Conservation (phyloP, 202 grass and related monocot species). For the Carex arenaria region DNA sequence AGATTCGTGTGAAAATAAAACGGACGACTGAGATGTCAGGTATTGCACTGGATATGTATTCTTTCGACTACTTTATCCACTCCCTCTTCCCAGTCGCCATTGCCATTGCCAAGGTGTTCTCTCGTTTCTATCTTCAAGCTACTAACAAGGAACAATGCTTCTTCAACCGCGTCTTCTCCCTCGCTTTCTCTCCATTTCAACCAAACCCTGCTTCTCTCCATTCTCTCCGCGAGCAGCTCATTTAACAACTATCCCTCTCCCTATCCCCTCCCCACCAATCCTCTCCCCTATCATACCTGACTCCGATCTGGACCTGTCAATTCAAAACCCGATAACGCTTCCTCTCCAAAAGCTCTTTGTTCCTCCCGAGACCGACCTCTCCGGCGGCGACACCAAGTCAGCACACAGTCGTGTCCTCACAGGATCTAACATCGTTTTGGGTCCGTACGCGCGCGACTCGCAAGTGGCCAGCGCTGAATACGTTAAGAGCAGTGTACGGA, state of each 20-base stretch:
- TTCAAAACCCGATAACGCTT: slow-evolving; percentile 28
- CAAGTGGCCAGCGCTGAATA: slow-evolving; percentile 72
- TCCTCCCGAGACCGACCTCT: slow-evolving; percentile 52
- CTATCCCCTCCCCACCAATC: slow-evolving; percentile 19
- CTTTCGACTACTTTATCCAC: neutral
- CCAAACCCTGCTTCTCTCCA: neutral
- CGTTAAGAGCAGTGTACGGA: slow-evolving; percentile 78
- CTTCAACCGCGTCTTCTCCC: slow-evolving; percentile 54
- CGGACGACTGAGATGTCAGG: too few species aligned
- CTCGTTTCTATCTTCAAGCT: neutral
- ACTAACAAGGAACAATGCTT: slow-evolving; percentile 48
- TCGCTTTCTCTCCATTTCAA: slow-evolving; percentile 34
- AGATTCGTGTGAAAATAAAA: too few species aligned
- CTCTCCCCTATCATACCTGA: slow-evolving; percentile 34
- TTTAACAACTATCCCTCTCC: neutral
- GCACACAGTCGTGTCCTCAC: slow-evolving; percentile 36
- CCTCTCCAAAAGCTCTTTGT: slow-evolving; percentile 73
- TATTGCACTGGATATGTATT: too few species aligned
- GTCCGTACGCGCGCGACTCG: slow-evolving; percentile 64
- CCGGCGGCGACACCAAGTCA: neutral
- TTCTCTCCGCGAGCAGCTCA: slow-evolving; percentile 17
- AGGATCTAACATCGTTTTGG: slow-evolving; percentile 90
- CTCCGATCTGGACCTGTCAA: slow-evolving; percentile 9
- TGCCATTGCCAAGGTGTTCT: neutral
- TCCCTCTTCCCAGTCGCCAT: neutral